Evolutionary conservation across 768 basidiomycete species (phyloP).

Genomic region (Hemileccinum impolitum): DNA sequence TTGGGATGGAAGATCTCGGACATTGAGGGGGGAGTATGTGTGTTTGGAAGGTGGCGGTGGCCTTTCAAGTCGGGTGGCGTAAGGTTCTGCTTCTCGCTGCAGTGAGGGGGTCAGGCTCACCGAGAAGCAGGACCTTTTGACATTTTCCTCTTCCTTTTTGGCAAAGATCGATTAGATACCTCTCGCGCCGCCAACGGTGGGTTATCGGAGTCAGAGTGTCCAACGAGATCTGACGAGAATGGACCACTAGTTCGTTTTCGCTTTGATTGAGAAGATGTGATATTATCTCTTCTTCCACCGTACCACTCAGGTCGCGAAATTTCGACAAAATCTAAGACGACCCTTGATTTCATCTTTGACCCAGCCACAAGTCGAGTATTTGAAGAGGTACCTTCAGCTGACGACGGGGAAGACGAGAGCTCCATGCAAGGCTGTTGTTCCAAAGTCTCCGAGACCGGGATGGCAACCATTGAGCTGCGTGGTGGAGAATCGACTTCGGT

Average conservation of each 20-base stretch:
- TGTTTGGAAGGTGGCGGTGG: slow-evolving; percentile 5
- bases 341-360: slow-evolving; percentile 8
- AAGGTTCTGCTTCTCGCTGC: slow-evolving; percentile 27
- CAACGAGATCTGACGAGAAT: background rate
- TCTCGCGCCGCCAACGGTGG: background rate
- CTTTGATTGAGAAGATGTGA: slow-evolving; percentile 10
- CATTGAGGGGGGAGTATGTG: background rate
- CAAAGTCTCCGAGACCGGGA: background rate
- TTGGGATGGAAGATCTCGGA: background rate
- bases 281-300: background rate
- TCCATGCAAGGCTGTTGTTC: background rate
- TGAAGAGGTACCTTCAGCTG: background rate
- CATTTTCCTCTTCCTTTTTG: slow-evolving; percentile 19
- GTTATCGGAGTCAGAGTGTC: background rate
- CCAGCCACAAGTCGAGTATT: background rate
- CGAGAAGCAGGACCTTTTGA: slow-evolving; percentile 27
- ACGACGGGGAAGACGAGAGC: background rate
- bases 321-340: slow-evolving; percentile 25
- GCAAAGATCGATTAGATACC: background rate
- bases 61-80: slow-evolving; percentile 25
- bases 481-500: slow-evolving; percentile 20
- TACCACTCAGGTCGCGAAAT: slow-evolving; percentile 15
- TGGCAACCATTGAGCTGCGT: background rate
- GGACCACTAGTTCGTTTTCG: slow-evolving; percentile 10
- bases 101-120: slow-evolving; percentile 31